Evolutionary conservation across 768 basidiomycete genomes (phyloP).

Genomic region (Leccinum incarnatum): DNA sequence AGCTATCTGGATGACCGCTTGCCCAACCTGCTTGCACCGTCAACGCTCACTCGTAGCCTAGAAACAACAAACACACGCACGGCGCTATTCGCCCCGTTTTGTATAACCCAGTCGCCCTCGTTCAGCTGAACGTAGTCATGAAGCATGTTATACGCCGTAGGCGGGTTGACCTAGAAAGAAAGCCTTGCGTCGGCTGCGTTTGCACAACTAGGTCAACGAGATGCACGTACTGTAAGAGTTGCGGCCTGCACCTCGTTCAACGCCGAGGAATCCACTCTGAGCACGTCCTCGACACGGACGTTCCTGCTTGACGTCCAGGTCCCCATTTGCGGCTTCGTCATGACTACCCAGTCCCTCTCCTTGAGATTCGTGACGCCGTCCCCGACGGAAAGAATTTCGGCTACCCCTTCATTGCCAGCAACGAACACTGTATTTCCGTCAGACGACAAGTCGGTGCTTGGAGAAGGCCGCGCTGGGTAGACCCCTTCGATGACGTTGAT

Average conservation of each 20-base stretch:
- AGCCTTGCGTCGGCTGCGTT: background rate
- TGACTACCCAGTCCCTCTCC: conserved; percentile 71
- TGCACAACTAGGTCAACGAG: background rate
- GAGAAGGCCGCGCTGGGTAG: conserved; percentile 65
- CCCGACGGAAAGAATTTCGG: conserved; percentile 61
- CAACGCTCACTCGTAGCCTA: background rate
- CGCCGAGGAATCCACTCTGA: conserved; percentile 51
- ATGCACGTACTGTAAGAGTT: conserved; percentile 59
- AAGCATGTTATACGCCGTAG: conserved; percentile 84
- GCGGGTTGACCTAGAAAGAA: conserved; percentile 64
- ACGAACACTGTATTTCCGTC: conserved; percentile 46
- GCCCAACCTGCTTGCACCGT: conserved; percentile 56
- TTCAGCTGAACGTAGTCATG: conserved; percentile 61
- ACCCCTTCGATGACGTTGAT: conserved; percentile 79
- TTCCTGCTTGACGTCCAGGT: conserved; percentile 68
- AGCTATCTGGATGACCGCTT: conserved; percentile 87
- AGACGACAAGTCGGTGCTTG: conserved; percentile 35
- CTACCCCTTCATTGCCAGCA: conserved; percentile 78
- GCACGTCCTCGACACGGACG: conserved; percentile 52
- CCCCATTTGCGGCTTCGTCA: conserved; percentile 65
- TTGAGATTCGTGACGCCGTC: conserved; percentile 45
- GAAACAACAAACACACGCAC: conserved; percentile 39
- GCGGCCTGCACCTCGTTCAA: conserved; percentile 68
- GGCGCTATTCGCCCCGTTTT: conserved; percentile 85
- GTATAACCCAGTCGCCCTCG: conserved; percentile 76